Conservation (phyloP, 352 stramenopile species). For the Pythium sukuiense region DNA sequence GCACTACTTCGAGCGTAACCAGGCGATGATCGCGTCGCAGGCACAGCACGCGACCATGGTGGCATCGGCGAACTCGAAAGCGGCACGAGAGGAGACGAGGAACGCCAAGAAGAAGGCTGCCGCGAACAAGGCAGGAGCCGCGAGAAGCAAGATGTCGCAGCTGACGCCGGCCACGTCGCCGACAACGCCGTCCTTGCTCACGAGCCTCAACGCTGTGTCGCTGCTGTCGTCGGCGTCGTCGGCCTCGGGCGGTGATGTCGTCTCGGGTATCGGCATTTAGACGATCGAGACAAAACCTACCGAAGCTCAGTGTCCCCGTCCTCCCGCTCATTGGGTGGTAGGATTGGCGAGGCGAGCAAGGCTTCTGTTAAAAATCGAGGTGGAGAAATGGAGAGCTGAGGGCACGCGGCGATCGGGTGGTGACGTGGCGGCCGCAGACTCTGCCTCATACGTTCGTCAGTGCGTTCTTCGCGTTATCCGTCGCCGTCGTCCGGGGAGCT, state of each 20-base stretch:
- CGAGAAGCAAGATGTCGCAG: slow-evolving; percentile 23
- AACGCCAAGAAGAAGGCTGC: slow-evolving; percentile 6
- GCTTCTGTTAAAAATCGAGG: not conserved
- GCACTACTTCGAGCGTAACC: slow-evolving; percentile 83
- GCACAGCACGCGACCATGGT: slow-evolving; percentile 22
- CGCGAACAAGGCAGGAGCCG: not conserved
- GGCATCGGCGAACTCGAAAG: slow-evolving; percentile 16
- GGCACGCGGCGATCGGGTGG: not conserved
- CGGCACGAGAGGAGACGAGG: slow-evolving; percentile 19
- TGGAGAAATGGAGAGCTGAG: slow-evolving; percentile 1
- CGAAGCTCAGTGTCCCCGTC: not conserved
- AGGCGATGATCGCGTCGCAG: slow-evolving; percentile 32
- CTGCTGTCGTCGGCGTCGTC: slow-evolving; percentile 23
- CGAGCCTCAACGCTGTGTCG: slow-evolving; percentile 27
- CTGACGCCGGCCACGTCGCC: slow-evolving; percentile 28
- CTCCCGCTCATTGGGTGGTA: not conserved
- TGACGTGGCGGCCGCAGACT: slow-evolving; percentile 2
- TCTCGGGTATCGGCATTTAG: not conserved
- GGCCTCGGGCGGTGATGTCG: slow-evolving; percentile 1
- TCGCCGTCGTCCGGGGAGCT: slow-evolving; percentile 3
- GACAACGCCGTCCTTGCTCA: slow-evolving; percentile 28
- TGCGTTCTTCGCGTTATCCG: slow-evolving; percentile 1
- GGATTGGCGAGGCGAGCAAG: not conserved
- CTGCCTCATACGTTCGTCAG: slow-evolving; percentile 8
- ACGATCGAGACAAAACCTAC: not conserved